phyloP scores from a whole-genome alignment of 106 monocot genomes.

The Gastrodia elata region DNA sequence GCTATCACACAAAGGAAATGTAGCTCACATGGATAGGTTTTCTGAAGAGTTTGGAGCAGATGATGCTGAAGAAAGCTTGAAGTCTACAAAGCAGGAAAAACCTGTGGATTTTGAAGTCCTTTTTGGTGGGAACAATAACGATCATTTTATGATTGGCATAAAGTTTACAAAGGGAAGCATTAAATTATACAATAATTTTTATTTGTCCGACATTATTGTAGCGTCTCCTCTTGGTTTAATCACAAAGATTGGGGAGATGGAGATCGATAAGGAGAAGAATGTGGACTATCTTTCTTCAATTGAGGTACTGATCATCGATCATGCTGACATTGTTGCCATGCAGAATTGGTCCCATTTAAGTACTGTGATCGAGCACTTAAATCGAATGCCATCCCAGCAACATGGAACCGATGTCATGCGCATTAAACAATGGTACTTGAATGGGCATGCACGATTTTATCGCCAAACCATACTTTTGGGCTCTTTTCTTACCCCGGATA shows the following conservation, averaged over 20 bases:
- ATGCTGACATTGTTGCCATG: conserved; percentile 92
- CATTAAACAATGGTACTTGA: conserved; percentile 83
- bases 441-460: conserved; percentile 85
- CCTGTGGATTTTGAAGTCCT: conserved; percentile 58
- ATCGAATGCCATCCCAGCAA: conserved; percentile 54
- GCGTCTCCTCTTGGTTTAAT: conserved; percentile 88
- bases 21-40: conserved; percentile 72
- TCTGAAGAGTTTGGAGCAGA: conserved; percentile 47
- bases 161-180: conserved; percentile 85
- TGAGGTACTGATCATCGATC: conserved; percentile 90
- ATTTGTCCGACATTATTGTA: conserved; percentile 89
- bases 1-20: conserved; percentile 52
- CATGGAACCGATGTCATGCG: conserved; percentile 94
- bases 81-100: conserved; percentile 35
- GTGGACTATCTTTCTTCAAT: conserved; percentile 96
- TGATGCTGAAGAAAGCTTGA: conserved; percentile 27
- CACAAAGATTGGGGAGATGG: conserved; percentile 76
- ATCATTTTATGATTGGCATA: conserved; percentile 84
- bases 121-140: conserved; percentile 83
- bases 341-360: conserved; percentile 95
- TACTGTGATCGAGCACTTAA: conserved; percentile 77
- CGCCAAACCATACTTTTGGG: conserved; percentile 82
- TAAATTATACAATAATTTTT: conserved; percentile 84
- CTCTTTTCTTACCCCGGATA: conserved; percentile 77
- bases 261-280: conserved; percentile 77